Conservation (phyloP, 331 rosid species). For the Quercus phellos region DNA sequence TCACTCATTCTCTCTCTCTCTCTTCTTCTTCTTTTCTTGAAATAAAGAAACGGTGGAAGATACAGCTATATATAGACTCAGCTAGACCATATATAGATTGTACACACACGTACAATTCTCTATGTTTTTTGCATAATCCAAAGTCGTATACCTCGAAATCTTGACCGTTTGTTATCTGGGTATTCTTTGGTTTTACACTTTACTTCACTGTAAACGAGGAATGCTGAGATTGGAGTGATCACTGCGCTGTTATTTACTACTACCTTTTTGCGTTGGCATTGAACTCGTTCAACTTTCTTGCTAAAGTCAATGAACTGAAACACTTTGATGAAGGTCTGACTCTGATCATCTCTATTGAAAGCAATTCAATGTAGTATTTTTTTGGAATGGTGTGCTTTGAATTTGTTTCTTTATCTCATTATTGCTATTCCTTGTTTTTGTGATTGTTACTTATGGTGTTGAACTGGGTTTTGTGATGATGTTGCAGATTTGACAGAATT, state of each 20-base stretch:
- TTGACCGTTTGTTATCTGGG: constrained; percentile 8
- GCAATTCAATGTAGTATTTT: neutral
- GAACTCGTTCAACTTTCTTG: constrained; percentile 8
- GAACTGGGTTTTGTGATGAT: constrained; percentile 18
- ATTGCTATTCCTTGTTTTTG: neutral
- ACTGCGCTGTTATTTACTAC: neutral
- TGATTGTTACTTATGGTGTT: constrained; percentile 2
- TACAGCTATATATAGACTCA: constrained; percentile 3
- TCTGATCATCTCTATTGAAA: neutral
- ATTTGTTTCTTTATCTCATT: neutral
- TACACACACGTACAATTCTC: neutral
- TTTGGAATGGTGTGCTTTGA: neutral
- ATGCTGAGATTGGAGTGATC: constrained; percentile 7
- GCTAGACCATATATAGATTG: neutral
- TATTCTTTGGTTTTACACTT: neutral
- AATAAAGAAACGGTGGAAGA: constrained; percentile 31
- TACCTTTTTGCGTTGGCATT: neutral
- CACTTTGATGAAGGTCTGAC: constrained; percentile 30
- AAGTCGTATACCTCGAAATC: neutral
- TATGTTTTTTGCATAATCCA: neutral
- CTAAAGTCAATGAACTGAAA: constrained; percentile 12
- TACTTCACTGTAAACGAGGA: constrained; percentile 15
- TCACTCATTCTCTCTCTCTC: neutral
- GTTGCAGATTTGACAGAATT: constrained; percentile 30
- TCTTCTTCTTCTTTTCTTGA: neutral